A percentile compares a stretch with the other conserved stretches of the same genome.
Conservation (phyloP, 257 asterid genomes). For the Primulina eburnea region DNA sequence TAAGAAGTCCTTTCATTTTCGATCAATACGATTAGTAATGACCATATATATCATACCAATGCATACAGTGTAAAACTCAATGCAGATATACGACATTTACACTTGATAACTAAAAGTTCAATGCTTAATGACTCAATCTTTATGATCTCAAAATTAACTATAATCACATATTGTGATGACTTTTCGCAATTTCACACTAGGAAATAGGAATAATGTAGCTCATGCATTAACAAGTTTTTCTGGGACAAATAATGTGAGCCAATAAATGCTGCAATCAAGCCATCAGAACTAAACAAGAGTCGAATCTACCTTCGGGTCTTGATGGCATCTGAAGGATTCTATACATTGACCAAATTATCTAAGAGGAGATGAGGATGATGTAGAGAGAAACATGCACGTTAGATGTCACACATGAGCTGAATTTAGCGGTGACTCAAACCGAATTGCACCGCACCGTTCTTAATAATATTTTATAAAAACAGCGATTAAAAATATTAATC, state of each 20-base stretch:
- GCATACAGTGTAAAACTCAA: background rate
- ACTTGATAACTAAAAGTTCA: background rate
- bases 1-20: background rate
- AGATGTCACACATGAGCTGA: no score
- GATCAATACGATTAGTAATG: background rate
- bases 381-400: background rate
- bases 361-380: background rate
- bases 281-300: background rate
- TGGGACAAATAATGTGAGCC: background rate
- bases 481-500: no score
- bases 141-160: constrained; percentile 5
- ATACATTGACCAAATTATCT: background rate
- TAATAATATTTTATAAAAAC: no score
- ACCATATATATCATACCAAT: background rate
- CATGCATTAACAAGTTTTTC: constrained; percentile 9
- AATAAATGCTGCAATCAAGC: background rate
- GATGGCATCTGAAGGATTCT: background rate
- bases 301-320: background rate
- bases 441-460: no score
- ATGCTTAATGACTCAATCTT: background rate
- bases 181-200: background rate
- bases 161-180: background rate
- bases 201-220: background rate
- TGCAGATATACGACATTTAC: background rate
- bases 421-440: no score